Evolutionary conservation across 2,329 filamentous ascomycete genomes (phyloP).

Genomic region (Aspergillus intermedius): DNA sequence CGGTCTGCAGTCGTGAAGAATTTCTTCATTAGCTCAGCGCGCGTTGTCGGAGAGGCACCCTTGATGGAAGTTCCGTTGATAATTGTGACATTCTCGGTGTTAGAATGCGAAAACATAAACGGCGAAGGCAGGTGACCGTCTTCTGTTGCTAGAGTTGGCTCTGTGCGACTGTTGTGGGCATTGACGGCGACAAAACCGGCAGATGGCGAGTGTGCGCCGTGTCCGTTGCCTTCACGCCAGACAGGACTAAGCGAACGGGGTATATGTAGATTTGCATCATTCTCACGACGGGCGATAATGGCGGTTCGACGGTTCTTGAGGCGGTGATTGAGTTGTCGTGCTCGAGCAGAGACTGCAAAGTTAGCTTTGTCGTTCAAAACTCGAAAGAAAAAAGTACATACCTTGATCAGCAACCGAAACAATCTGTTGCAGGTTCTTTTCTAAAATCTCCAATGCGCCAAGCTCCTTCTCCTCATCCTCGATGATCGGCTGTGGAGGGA

Average conservation of each 20-base stretch:
- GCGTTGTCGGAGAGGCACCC: slow-evolving; percentile 50
- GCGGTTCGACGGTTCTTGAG: slow-evolving; percentile 67
- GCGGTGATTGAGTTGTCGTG: slow-evolving; percentile 74
- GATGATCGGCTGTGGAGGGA: slow-evolving; percentile 70
- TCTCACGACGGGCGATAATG: slow-evolving; percentile 59
- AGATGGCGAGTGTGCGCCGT: slow-evolving; percentile 39
- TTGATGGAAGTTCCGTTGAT: slow-evolving; percentile 45
- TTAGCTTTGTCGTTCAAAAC: neutral
- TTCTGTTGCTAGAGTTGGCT: slow-evolving; percentile 25
- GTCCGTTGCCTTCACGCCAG: slow-evolving; percentile 32
- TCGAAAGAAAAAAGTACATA: slow-evolving; percentile 22
- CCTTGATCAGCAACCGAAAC: slow-evolving; percentile 76
- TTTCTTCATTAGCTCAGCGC: slow-evolving; percentile 56
- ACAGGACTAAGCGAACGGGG: slow-evolving; percentile 30
- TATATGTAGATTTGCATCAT: slow-evolving; percentile 28
- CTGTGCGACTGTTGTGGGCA: slow-evolving; percentile 36
- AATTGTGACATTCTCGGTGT: slow-evolving; percentile 42
- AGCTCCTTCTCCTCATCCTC: slow-evolving; percentile 84
- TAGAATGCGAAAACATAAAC: slow-evolving; percentile 37
- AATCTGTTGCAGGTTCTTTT: slow-evolving; percentile 68
- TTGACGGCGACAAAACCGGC: slow-evolving; percentile 56
- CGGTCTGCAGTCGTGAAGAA: slow-evolving; percentile 56
- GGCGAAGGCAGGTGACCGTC: slow-evolving; percentile 28
- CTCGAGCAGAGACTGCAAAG: slow-evolving; percentile 55
- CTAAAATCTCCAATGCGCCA: slow-evolving; percentile 74